A percentile compares a stretch with the other conserved stretches of the same genome.
Conservation (phyloP, 441 rosid genomes). For the Adansonia grandidieri region DNA sequence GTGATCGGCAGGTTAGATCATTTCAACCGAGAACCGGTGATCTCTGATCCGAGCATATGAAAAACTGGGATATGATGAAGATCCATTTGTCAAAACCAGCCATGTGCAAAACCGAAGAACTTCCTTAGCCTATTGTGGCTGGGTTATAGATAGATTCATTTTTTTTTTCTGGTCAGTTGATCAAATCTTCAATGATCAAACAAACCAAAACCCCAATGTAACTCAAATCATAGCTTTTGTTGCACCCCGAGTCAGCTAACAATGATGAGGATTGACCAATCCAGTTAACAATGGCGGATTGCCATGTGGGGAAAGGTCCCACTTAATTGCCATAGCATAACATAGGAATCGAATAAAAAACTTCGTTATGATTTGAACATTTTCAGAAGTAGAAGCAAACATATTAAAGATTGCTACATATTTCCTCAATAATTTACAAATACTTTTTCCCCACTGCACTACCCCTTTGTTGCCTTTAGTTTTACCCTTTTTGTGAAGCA, state of each 20-base stretch:
- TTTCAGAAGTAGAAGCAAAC: slow-evolving; percentile 59
- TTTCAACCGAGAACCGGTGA: no score
- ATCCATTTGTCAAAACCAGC: no score
- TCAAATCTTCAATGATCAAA: slow-evolving; percentile 42
- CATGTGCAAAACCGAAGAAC: neutral
- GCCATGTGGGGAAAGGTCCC: slow-evolving; percentile 61
- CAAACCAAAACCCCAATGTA: slow-evolving; percentile 29
- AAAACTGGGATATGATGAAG: no score
- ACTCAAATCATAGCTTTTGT: slow-evolving; percentile 29
- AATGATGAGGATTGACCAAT: slow-evolving; percentile 46
- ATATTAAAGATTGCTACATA: slow-evolving; percentile 58
- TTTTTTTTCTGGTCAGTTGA: slow-evolving; percentile 18
- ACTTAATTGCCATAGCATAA: slow-evolving; percentile 22
- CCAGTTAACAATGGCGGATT: slow-evolving; percentile 42
- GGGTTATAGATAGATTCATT: neutral
- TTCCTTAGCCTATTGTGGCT: neutral
- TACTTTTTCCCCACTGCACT: slow-evolving; percentile 34
- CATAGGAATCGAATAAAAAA: slow-evolving; percentile 32
- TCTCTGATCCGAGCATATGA: no score
- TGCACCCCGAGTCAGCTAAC: slow-evolving; percentile 37
- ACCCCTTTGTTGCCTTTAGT: slow-evolving; percentile 27
- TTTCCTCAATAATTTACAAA: slow-evolving; percentile 38
- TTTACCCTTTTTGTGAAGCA: slow-evolving; percentile 35
- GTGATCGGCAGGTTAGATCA: no score
- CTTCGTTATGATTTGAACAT: slow-evolving; percentile 50